A percentile compares a stretch with the other conserved stretches of the same genome.
Conservation (phyloP, 768 basidiomycete genomes). For the Mycena alexandri region DNA sequence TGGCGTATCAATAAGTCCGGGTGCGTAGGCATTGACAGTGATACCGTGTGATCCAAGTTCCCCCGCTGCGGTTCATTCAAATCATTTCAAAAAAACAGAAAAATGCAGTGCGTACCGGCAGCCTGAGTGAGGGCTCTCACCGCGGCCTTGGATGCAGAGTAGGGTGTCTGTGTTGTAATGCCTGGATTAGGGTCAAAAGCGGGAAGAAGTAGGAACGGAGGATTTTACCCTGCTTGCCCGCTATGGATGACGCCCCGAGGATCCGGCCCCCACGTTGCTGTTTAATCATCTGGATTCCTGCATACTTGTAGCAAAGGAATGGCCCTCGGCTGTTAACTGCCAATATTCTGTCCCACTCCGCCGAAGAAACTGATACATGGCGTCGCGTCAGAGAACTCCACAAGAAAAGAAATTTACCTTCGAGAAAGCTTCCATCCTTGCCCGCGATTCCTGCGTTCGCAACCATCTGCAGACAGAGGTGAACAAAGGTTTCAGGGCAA, state of each 20-base stretch:
- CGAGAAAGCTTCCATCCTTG: neutral
- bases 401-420: neutral
- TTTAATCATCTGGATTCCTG: no score
- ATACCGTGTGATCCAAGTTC: conserved; percentile 21
- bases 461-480: conserved; percentile 37
- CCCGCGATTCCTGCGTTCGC: conserved; percentile 43
- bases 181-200: neutral
- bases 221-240: conserved; percentile 31
- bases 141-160: conserved; percentile 47
- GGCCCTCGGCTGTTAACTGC: conserved; percentile 48
- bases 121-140: conserved; percentile 23
- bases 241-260: conserved; percentile 44
- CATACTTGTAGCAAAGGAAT: conserved; percentile 43
- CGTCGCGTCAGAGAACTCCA: no score
- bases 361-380: conserved; percentile 16
- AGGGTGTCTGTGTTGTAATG: conserved; percentile 22
- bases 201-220: neutral
- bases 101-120: conserved; percentile 7
- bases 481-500: neutral
- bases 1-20: conserved; percentile 24
- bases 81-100: no score
- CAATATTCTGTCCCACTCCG: conserved; percentile 44
- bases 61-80: neutral
- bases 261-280: conserved; percentile 48
- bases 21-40: conserved; percentile 33